These are phyloP conservation scores for Chondrus crispus DNA, from an alignment of 23 red algal genomes.

Conservation along the genomic window DNA sequence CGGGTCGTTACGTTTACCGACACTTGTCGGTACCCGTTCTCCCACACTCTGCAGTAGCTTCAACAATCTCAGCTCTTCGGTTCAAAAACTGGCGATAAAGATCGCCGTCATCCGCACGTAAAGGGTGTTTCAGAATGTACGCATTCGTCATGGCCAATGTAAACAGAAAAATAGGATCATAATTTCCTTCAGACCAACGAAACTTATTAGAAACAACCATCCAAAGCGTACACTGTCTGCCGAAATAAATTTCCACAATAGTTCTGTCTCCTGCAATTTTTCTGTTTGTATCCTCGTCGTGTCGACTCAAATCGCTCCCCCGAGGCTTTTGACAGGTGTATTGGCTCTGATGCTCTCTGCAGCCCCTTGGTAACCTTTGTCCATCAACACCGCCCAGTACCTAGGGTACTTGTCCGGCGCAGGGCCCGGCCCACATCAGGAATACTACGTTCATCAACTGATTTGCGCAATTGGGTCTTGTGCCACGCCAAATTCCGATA, in stretches of 20 bases:
- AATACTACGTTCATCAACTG: not conserved
- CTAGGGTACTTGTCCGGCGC: not conserved
- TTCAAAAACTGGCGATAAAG: not conserved
- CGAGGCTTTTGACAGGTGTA: not conserved
- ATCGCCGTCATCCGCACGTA: not conserved
- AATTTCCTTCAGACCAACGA: not conserved
- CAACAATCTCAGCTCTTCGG: not conserved
- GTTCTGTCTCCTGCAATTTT: not conserved
- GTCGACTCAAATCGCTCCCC: not conserved
- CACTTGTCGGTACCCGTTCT: no score
- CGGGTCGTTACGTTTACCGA: no score
- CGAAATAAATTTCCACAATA: slow-evolving; percentile 10
- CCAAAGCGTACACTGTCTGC: not conserved
- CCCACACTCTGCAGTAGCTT: no score
- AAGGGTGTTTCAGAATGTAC: not conserved
- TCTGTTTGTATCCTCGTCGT: not conserved
- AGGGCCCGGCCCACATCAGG: not conserved
- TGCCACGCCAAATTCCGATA: not conserved
- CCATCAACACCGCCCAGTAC: not conserved
- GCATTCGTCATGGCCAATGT: not conserved
- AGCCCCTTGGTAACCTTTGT: not conserved
- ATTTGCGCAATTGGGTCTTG: not conserved
- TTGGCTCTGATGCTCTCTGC: not conserved
- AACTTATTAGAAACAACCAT: not conserved
- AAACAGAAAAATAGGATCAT: not conserved